phyloP scores from a whole-genome alignment of 768 basidiomycete genomes.

The Phylloporus sp. region DNA sequence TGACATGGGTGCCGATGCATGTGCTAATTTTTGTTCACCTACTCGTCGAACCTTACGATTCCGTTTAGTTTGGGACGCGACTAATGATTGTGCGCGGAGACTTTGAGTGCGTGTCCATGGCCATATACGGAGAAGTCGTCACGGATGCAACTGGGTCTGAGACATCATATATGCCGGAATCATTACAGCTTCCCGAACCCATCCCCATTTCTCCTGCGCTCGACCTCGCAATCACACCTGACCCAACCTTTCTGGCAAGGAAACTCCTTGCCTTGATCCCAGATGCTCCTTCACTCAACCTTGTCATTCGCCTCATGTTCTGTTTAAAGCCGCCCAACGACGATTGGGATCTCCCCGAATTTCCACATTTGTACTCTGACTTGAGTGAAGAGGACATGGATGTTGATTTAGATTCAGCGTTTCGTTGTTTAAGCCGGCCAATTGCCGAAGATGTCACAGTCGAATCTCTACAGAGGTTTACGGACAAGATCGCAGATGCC shows the following conservation, averaged over 20 bases:
- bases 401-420: constrained; percentile 56
- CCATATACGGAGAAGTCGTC: constrained; percentile 50
- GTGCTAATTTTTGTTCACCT: constrained; percentile 16
- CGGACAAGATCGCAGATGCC: constrained; percentile 50
- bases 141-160: constrained; percentile 39
- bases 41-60: constrained; percentile 2
- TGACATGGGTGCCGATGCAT: constrained; percentile 66
- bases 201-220: constrained; percentile 45
- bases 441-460: constrained; percentile 52
- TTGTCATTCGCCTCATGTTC: constrained; percentile 71
- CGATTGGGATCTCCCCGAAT: constrained; percentile 76
- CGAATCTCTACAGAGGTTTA: constrained; percentile 52
- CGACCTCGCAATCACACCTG: constrained; percentile 56
- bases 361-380: constrained; percentile 67
- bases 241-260: constrained; percentile 61
- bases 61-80: constrained; percentile 61
- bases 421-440: constrained; percentile 51
- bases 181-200: constrained; percentile 34
- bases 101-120: constrained; percentile 56
- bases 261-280: constrained; percentile 60
- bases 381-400: constrained; percentile 48
- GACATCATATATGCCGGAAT: constrained; percentile 40
- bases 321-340: constrained; percentile 74
- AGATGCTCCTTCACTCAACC: constrained; percentile 56
- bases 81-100: constrained; percentile 79